Conservation (phyloP, 306 rosid genomes). For the Corylus americana region DNA sequence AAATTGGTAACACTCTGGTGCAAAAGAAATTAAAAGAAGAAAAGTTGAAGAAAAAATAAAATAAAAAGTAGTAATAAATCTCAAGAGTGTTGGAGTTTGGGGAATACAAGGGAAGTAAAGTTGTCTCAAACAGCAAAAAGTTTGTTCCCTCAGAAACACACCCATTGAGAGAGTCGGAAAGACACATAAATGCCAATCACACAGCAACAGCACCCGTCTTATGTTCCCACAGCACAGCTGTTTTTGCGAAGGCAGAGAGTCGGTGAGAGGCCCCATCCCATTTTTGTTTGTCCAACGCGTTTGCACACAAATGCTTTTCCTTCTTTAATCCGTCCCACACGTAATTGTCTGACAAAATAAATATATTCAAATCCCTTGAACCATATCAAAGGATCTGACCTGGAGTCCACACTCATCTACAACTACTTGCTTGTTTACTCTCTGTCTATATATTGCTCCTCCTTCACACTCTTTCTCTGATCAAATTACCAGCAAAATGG, state of each 20-base stretch:
- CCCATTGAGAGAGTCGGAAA: background rate
- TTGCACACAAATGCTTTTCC: conserved; percentile 14
- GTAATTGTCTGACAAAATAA: background rate
- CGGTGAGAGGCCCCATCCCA: conserved; percentile 41
- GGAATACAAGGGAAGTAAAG: background rate
- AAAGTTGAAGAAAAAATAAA: too few species aligned
- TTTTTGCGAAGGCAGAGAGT: conserved; percentile 22
- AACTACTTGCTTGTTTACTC: background rate
- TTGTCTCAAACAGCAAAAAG: conserved; percentile 23
- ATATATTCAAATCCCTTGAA: background rate
- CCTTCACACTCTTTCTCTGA: conserved; percentile 6
- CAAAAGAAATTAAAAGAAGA: too few species aligned
- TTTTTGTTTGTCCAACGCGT: conserved; percentile 22
- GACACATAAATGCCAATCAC: background rate
- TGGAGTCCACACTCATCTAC: conserved; percentile 32
- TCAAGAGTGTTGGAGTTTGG: too few species aligned
- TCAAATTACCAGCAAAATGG: conserved; percentile 32
- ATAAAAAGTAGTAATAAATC: too few species aligned
- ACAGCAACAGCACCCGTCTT: background rate
- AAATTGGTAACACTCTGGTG: too few species aligned
- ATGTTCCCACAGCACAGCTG: conserved; percentile 31
- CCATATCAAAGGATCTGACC: background rate
- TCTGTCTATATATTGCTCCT: conserved; percentile 23
- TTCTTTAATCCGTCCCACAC: conserved; percentile 19
- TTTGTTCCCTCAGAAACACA: conserved; percentile 6